Percentiles rank a stretch among this genome's conserved stretches.
These are phyloP conservation scores for Tolypocladium nubicola DNA, from an alignment of 2,329 filamentous ascomycete genomes.

Conservation along the genomic window DNA sequence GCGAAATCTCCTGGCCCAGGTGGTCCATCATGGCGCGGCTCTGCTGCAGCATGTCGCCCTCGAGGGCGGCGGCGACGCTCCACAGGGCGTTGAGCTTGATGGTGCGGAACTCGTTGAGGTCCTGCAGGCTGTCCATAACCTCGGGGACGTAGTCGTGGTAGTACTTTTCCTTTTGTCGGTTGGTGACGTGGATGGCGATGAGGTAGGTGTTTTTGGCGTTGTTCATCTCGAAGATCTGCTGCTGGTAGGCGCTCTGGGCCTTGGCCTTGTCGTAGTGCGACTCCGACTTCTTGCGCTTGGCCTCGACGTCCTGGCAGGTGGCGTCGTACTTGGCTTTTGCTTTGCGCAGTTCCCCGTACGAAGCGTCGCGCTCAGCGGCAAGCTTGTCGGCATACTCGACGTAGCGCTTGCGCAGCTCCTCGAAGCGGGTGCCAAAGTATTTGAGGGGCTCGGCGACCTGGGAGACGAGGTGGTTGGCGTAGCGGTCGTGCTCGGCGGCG, in stretches of 20 bases:
- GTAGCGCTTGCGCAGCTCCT: constrained; percentile 88
- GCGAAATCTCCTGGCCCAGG: constrained; percentile 68
- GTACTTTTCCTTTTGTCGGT: constrained; percentile 95
- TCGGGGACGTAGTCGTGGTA: constrained; percentile 96
- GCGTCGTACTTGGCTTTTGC: constrained; percentile 88
- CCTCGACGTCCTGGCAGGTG: constrained; percentile 89
- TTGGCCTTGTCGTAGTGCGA: constrained; percentile 90
- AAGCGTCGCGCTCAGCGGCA: constrained; percentile 76
- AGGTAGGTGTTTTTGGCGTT: constrained; percentile 98
- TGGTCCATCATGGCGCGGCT: constrained; percentile 64
- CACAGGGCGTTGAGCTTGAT: constrained; percentile 77
- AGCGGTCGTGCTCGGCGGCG: constrained; percentile 81
- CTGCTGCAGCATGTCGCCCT: constrained; percentile 65
- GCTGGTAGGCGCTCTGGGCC: constrained; percentile 82
- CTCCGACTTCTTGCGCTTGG: constrained; percentile 87
- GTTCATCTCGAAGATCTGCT: constrained; percentile 90
- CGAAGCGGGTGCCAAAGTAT: constrained; percentile 61
- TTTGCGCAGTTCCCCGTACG: constrained; percentile 80
- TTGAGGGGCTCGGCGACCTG: constrained; percentile 84
- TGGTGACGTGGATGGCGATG: constrained; percentile 91
- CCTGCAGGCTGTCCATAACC: constrained; percentile 84
- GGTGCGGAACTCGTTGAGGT: constrained; percentile 83
- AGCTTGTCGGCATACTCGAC: constrained; percentile 80
- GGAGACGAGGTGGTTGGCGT: constrained; percentile 64
- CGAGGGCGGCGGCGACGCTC: constrained; percentile 68